Evolutionary conservation across 257 asterid species (phyloP).

Genomic region (Salvia hispanica): DNA sequence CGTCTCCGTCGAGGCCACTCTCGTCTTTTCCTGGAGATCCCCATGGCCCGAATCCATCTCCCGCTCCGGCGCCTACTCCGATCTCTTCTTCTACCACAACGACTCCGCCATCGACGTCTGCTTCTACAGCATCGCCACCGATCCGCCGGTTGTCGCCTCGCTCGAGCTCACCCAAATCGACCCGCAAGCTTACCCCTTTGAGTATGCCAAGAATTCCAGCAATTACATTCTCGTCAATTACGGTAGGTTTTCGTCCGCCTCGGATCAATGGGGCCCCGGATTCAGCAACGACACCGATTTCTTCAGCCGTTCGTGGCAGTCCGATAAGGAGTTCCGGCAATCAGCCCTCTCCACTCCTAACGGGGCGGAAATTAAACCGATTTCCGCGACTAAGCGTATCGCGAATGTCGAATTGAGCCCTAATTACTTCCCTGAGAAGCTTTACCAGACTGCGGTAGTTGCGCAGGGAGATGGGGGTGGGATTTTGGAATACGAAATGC

Average conservation of each 20-base stretch:
- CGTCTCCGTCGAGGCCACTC: conserved; percentile 79
- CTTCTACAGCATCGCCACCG: conserved; percentile 95
- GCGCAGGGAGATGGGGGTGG: conserved; percentile 53
- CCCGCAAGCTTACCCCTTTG: conserved; percentile 50
- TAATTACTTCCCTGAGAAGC: conserved; percentile 74
- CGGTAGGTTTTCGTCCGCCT: conserved; percentile 80
- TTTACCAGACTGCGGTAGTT: conserved; percentile 68
- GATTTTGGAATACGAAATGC: conserved; percentile 64
- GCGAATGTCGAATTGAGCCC: conserved; percentile 61
- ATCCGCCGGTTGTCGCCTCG: conserved; percentile 83
- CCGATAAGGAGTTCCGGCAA: conserved; percentile 47
- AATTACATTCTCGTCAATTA: conserved; percentile 72
- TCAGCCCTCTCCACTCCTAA: conserved; percentile 20
- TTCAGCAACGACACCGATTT: conserved; percentile 79
- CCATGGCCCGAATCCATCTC: conserved; percentile 78
- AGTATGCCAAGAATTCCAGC: conserved; percentile 37
- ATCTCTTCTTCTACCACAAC: conserved; percentile 65
- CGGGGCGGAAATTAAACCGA: conserved; percentile 48
- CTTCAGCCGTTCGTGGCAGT: conserved; percentile 90
- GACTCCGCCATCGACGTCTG: conserved; percentile 68
- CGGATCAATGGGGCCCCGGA: conserved; percentile 95
- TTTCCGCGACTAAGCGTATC: conserved; percentile 54
- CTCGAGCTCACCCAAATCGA: conserved; percentile 63
- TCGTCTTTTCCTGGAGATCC: conserved; percentile 93
- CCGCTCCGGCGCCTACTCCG: conserved; percentile 90